Evolutionary conservation across 179 eudicot species (phyloP), one percentile per base, ranked within the genome.

Genomic region (Sideroxylon spinosum): DNA sequence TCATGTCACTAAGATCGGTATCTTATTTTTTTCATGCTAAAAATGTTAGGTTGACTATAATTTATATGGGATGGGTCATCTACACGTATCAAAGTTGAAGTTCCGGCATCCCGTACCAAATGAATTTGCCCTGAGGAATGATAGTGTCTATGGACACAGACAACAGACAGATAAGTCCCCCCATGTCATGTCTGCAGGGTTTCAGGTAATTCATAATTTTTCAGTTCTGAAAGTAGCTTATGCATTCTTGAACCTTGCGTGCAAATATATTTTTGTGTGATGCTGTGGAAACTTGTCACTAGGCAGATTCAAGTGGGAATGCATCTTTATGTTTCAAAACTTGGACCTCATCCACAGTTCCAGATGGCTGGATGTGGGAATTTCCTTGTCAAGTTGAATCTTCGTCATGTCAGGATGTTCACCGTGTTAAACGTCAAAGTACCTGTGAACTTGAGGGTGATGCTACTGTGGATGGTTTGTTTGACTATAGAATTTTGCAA

Each of bases 41-140:
- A 50, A 72, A 60, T 63, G 48, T 64, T 83, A 96, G 99, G 90
- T 94, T 71, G 97, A 96, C 84, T 89, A 86, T 78, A 90, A 96
- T 83, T 85, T 96, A 83, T 92, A 91, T 87, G 98, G 99, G 16
- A 96, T 96, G 99, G 98, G 96, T 64, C 96, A 86, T 84, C 81
- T 96, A 77, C 98, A 96, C 85, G 91, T 90, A 80, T 86, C 86
- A 78, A 94, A 88, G 86, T 74, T 89, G 89, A 96, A 88, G 85
- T 92, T 96, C 72, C 98, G 97, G 32, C 87, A 76, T 79, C 97
- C 97, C 60, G 85, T 92, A 75, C 96, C 93, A 61, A 82, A 84
- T 82, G 86, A 55, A 80, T 68, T 70, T 67, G 50, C 81, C 69
- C 79, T 61, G 37, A 70, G 79, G 70, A 82, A 80, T 60, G 59